Conservation (phyloP, 169 alveolate genomes). For the Amoebophrya sp. region DNA sequence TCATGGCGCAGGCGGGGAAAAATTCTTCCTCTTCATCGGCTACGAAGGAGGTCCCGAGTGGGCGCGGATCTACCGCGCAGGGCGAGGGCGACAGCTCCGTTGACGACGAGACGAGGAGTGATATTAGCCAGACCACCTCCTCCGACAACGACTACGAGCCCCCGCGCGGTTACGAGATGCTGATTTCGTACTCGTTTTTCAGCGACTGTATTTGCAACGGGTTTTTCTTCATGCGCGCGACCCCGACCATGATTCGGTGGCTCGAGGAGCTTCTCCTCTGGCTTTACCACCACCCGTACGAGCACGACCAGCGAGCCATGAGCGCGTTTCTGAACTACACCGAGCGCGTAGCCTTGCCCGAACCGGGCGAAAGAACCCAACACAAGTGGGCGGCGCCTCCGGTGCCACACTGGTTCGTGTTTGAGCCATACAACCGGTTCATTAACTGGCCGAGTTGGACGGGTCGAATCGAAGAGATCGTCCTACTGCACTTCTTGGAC, state of each 20-base stretch:
- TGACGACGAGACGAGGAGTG: no score
- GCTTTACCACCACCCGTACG: background rate
- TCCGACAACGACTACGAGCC: no score
- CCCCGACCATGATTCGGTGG: background rate
- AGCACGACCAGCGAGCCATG: slow-evolving; percentile 9
- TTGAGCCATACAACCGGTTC: background rate
- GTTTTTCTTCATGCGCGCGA: background rate
- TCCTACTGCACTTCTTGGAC: background rate
- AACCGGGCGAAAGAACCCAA: no score
- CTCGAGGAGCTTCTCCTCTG: background rate
- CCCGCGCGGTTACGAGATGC: background rate
- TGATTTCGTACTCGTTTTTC: background rate
- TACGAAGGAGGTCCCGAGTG: no score
- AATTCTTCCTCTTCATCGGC: no score
- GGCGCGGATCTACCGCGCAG: no score
- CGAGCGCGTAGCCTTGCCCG: background rate
- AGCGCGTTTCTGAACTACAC: background rate
- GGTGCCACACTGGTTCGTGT: background rate
- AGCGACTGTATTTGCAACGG: slow-evolving; percentile 1
- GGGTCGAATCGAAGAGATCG: background rate
- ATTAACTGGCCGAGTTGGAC: background rate
- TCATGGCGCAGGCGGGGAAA: no score
- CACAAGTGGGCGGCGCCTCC: background rate
- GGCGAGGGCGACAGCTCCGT: no score
- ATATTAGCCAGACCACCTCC: no score